These are phyloP conservation scores for Vitis cinerea DNA, from an alignment of 164 flowering plant genomes.

Conservation along the genomic window DNA sequence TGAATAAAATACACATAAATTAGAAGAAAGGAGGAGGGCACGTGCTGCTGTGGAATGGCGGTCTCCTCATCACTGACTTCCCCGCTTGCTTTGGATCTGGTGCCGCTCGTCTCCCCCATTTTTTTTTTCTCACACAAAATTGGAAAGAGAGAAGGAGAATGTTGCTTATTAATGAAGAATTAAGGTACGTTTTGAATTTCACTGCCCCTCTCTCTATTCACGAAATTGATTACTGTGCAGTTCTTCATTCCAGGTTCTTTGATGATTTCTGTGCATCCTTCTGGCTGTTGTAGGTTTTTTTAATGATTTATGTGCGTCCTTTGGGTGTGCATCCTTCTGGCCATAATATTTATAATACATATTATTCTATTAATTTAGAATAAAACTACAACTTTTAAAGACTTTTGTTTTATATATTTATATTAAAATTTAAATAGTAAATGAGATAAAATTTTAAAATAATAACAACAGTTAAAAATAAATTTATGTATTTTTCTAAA, in stretches of 20 bases:
- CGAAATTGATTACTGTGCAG: no score
- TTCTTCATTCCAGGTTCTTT: not conserved
- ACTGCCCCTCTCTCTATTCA: not conserved
- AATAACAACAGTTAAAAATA: no score
- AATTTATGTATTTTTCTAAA: no score
- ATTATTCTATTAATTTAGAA: no score
- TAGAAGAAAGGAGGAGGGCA: conserved; percentile 8
- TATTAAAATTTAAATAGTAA: no score
- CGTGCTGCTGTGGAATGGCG: conserved; percentile 12
- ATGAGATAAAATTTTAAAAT: no score
- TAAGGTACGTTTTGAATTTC: conserved; percentile 6
- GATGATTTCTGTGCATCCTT: not conserved
- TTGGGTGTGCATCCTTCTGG: no score
- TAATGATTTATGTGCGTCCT: no score
- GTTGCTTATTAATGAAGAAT: conserved; percentile 19
- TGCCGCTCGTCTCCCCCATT: not conserved
- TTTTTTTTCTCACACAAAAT: not conserved
- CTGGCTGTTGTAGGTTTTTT: no score
- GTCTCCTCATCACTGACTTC: not conserved
- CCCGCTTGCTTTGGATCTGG: conserved; percentile 23
- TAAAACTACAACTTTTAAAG: no score
- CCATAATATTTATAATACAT: no score
- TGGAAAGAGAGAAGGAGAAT: conserved; percentile 8
- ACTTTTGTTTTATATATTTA: no score
- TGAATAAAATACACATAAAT: not conserved